Conservation (phyloP, 176 grass and related monocot species). For the Musa itinerans region DNA sequence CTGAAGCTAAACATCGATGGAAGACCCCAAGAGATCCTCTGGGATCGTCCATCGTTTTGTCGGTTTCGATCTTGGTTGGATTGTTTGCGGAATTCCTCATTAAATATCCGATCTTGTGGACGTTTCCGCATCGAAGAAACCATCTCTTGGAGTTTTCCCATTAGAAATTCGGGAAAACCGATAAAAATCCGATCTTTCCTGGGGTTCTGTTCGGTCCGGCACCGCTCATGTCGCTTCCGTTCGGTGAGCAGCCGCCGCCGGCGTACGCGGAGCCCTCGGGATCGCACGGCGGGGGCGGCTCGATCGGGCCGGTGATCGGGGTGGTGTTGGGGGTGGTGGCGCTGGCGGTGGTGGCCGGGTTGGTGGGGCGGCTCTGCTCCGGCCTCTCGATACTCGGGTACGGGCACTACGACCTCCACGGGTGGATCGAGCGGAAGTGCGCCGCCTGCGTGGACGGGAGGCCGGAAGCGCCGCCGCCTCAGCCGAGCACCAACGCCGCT, state of each 20-base stretch:
- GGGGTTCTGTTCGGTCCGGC: too few relatives aligned
- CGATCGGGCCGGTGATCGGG: conserved; percentile 3
- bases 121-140: too few relatives aligned
- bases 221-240: background rate
- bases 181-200: too few relatives aligned
- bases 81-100: too few relatives aligned
- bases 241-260: background rate
- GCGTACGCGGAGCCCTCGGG: background rate
- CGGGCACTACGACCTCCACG: conserved; percentile 3
- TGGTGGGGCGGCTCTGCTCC: conserved; percentile 3
- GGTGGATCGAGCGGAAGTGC: background rate
- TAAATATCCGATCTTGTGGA: too few relatives aligned
- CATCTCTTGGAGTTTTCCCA: too few relatives aligned
- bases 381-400: background rate
- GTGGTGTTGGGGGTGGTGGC: background rate
- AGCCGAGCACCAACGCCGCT: too few relatives aligned
- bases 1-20: too few relatives aligned
- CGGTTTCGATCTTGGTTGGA: too few relatives aligned
- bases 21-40: too few relatives aligned
- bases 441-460: background rate
- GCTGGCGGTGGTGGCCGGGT: background rate
- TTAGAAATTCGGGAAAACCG: too few relatives aligned
- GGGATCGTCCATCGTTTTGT: too few relatives aligned
- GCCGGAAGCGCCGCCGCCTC: background rate
- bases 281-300: background rate